Percentiles rank a stretch among this genome's conserved stretches.
Evolutionary conservation across 192 early-diverging fungal genomes (phyloP).

Genomic region (Anaeromyces robustus): DNA sequence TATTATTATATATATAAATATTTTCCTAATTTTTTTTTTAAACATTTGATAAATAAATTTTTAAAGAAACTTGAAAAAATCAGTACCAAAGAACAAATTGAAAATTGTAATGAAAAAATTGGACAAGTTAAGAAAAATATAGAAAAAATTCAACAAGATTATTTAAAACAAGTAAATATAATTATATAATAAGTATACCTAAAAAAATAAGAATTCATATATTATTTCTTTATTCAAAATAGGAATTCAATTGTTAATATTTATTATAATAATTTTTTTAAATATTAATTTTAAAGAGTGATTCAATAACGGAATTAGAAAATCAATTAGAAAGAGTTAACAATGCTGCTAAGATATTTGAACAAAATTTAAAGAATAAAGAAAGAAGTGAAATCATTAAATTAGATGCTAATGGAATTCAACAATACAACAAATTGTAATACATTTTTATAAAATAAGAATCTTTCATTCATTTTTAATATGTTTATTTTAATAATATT

Average conservation of each 20-base stretch:
- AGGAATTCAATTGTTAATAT: too few relatives aligned
- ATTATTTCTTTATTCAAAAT: too few relatives aligned
- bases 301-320: neutral
- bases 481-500: too few relatives aligned
- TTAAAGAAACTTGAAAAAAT: neutral
- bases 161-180: neutral
- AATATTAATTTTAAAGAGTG: neutral
- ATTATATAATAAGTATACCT: too few relatives aligned
- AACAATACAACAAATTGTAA: neutral
- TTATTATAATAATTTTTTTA: too few relatives aligned
- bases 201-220: too few relatives aligned
- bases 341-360: neutral
- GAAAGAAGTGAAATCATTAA: neutral
- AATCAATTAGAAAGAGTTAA: neutral
- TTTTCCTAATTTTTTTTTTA: constrained; percentile 17
- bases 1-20: neutral
- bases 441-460: too few relatives aligned
- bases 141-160: neutral
- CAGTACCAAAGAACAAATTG: neutral
- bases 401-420: neutral
- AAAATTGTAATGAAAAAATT: constrained; percentile 45
- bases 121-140: constrained; percentile 53
- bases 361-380: neutral
- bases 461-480: too few relatives aligned
- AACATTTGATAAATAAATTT: constrained; percentile 39